Conservation (phyloP, 371 early-diverging fungal genomes). For the Circinella minor region DNA sequence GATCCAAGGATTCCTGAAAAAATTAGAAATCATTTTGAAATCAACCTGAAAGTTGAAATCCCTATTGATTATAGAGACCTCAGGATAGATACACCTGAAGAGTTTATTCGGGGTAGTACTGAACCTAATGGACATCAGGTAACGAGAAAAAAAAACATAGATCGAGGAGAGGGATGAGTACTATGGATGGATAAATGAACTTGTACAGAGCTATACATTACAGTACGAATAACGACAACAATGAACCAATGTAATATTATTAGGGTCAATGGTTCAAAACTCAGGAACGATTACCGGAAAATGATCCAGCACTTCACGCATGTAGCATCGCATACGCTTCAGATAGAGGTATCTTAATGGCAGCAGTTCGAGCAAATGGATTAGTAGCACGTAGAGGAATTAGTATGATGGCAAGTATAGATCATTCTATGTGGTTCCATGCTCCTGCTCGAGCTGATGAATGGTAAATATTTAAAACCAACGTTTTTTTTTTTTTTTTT, state of each 20-base stretch:
- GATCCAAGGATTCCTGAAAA: conserved; percentile 9
- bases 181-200: no score
- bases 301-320: conserved; percentile 69
- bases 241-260: neutral
- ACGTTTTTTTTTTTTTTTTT: no score
- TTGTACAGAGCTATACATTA: no score
- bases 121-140: conserved; percentile 13
- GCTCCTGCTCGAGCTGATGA: conserved; percentile 87
- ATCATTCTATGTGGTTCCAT: conserved; percentile 94
- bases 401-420: conserved; percentile 80
- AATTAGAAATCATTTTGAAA: neutral
- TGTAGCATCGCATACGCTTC: conserved; percentile 56
- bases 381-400: conserved; percentile 50
- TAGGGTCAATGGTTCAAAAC: conserved; percentile 74
- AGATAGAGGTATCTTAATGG: conserved; percentile 68
- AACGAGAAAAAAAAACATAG: neutral
- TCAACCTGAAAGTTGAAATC: conserved; percentile 7
- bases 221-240: neutral
- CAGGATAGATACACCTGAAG: conserved; percentile 12
- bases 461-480: conserved; percentile 52
- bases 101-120: conserved; percentile 6
- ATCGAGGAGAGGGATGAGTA: neutral
- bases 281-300: conserved; percentile 62
- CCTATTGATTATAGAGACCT: conserved; percentile 44
- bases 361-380: conserved; percentile 64